Percentiles rank a stretch among this genome's conserved stretches.
Conservation (phyloP, 495 filamentous ascomycete genomes). For the Penicillium argentinense region DNA sequence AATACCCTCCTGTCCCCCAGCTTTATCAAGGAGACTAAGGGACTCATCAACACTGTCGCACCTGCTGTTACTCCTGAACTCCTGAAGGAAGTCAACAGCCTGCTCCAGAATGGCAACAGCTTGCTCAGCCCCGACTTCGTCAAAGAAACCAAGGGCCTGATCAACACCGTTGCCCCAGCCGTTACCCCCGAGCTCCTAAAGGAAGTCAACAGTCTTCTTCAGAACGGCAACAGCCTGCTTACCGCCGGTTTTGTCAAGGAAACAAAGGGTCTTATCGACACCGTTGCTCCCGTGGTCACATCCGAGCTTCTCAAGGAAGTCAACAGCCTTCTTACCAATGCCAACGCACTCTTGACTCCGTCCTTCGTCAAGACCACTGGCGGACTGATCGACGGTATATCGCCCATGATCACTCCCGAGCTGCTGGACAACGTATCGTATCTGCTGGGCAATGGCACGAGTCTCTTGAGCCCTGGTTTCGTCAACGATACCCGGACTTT, state of each 20-base stretch:
- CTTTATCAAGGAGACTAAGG: conserved; percentile 38
- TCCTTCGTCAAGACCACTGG: conserved; percentile 24
- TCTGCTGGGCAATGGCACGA: conserved; percentile 38
- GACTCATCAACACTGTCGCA: conserved; percentile 39
- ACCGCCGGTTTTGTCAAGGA: conserved; percentile 35
- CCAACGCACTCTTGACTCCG: conserved; percentile 36
- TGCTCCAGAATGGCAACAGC: conserved; percentile 38
- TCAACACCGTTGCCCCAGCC: conserved; percentile 36
- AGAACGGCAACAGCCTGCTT: conserved; percentile 41
- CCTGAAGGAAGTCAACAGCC: conserved; percentile 23
- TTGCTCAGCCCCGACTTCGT: conserved; percentile 42
- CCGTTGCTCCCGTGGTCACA: conserved; percentile 4
- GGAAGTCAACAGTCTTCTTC: conserved; percentile 39
- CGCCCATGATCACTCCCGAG: conserved; percentile 36
- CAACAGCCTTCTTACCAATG: conserved; percentile 26
- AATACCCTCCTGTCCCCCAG: conserved; percentile 33
- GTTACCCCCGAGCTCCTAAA: conserved; percentile 45
- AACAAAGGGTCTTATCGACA: conserved; percentile 7
- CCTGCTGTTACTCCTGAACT: conserved; percentile 33
- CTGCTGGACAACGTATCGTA: conserved; percentile 32
- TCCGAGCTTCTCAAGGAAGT: conserved; percentile 16
- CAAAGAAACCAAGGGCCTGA: conserved; percentile 41
- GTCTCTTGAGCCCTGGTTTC: conserved; percentile 41
- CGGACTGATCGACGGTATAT: conserved; percentile 23
- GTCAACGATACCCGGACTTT: conserved; percentile 46